Evolutionary conservation across 495 filamentous ascomycete genomes (phyloP).

Genomic region (Bacidia gigantensis): DNA sequence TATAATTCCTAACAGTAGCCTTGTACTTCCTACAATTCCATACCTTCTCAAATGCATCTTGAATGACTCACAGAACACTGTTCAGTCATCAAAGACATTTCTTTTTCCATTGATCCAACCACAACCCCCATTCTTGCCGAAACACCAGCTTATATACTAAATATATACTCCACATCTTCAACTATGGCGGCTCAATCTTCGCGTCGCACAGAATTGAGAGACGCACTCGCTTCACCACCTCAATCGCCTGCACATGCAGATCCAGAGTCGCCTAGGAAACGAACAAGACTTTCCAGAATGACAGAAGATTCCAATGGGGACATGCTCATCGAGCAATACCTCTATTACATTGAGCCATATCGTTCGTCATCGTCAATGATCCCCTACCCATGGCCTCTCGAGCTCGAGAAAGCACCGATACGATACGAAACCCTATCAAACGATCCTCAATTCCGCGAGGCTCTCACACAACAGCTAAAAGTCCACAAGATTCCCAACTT

Average conservation of each 20-base stretch:
- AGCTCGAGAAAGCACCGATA: background rate
- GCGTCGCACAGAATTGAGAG: too few relatives aligned
- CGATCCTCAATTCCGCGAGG: background rate
- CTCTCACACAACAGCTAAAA: background rate
- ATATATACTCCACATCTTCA: too few relatives aligned
- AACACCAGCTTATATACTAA: too few relatives aligned
- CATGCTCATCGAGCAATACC: slow-evolving; percentile 7
- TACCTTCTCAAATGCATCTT: too few relatives aligned
- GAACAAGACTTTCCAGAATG: slow-evolving; percentile 1
- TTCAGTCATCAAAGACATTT: too few relatives aligned
- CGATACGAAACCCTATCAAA: background rate
- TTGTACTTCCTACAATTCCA: too few relatives aligned
- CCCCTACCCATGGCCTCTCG: background rate
- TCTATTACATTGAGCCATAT: slow-evolving; percentile 5
- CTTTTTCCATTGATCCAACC: too few relatives aligned
- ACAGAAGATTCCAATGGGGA: slow-evolving; percentile 7
- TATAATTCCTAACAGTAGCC: too few relatives aligned
- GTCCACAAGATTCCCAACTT: background rate
- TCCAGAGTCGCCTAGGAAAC: slow-evolving; percentile 6
- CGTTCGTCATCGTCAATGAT: slow-evolving; percentile 4
- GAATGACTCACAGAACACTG: too few relatives aligned
- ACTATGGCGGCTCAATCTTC: too few relatives aligned
- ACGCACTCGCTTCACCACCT: too few relatives aligned
- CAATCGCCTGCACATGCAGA: background rate
- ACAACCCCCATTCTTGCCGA: too few relatives aligned